phyloP scores from a whole-genome alignment of 805 yeast genomes.

The Candida vaughaniae region DNA sequence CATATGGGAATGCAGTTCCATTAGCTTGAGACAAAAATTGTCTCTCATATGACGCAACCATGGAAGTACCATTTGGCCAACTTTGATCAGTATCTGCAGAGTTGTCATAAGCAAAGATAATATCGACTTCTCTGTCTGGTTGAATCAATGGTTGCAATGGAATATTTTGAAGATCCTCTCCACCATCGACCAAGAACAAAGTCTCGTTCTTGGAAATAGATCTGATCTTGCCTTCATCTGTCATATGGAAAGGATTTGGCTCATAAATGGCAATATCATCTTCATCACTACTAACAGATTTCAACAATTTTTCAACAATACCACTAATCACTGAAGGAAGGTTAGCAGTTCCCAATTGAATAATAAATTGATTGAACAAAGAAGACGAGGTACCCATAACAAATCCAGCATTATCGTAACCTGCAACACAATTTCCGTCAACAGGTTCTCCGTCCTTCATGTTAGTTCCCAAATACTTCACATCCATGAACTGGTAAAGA shows the following conservation, averaged over 20 bases:
- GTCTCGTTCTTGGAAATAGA: slow-evolving; percentile 22
- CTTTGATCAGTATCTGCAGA: slow-evolving; percentile 30
- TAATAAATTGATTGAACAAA: slow-evolving; percentile 66
- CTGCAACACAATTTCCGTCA: slow-evolving; percentile 50
- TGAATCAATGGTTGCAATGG: slow-evolving; percentile 41
- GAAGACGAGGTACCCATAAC: slow-evolving; percentile 82
- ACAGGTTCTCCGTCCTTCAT: slow-evolving; percentile 59
- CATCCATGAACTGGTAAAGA: slow-evolving; percentile 60
- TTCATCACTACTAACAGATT: slow-evolving; percentile 44
- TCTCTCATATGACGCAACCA: slow-evolving; percentile 31
- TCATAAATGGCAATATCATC: slow-evolving; percentile 67
- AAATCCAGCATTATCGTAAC: slow-evolving; percentile 81
- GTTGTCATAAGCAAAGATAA: slow-evolving; percentile 39
- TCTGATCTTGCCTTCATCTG: slow-evolving; percentile 27
- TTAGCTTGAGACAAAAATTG: slow-evolving; percentile 46
- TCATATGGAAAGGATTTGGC: slow-evolving; percentile 64
- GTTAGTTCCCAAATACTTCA: slow-evolving; percentile 68
- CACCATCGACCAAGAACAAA: slow-evolving; percentile 40
- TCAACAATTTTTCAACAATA: slow-evolving; percentile 22
- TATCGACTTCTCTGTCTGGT: slow-evolving; percentile 30
- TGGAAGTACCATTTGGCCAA: slow-evolving; percentile 42
- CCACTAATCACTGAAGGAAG: slow-evolving; percentile 21
- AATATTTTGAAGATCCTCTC: slow-evolving; percentile 39
- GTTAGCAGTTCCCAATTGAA: slow-evolving; percentile 49
- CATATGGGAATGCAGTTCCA: slow-evolving; percentile 72